Percentiles rank a stretch among this genome's conserved stretches.
These are phyloP conservation scores for Fusarium incarnatum DNA, from an alignment of 2,329 filamentous ascomycete species.

Conservation along the genomic window DNA sequence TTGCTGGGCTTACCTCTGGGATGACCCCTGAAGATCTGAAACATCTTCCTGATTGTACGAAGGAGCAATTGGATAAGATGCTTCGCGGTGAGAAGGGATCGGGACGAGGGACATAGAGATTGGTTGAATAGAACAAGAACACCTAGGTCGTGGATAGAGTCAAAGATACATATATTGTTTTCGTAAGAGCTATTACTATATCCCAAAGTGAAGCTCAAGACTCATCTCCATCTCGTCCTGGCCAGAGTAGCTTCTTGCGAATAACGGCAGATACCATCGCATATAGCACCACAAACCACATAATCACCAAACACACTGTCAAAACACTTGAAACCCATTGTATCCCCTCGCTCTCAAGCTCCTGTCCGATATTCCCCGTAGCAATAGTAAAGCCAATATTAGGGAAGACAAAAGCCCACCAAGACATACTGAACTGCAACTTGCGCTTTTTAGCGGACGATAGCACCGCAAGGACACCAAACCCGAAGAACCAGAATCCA, in stretches of 20 bases:
- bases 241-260: constrained; percentile 44
- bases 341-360: constrained; percentile 41
- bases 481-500: constrained; percentile 45
- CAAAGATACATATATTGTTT: not conserved
- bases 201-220: not conserved
- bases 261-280: constrained; percentile 37
- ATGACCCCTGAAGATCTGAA: not conserved
- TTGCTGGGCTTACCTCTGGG: not conserved
- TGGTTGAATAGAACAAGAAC: not conserved
- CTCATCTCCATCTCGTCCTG: constrained; percentile 43
- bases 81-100: not conserved
- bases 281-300: constrained; percentile 44
- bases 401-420: constrained; percentile 48
- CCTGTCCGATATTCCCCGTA: constrained; percentile 41
- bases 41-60: not conserved
- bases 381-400: constrained; percentile 46
- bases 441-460: constrained; percentile 25
- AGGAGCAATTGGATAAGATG: not conserved
- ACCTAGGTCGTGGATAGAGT: not conserved
- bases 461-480: constrained; percentile 41
- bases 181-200: not conserved
- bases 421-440: constrained; percentile 44
- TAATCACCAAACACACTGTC: constrained; percentile 35
- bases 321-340: constrained; percentile 43
- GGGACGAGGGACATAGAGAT: not conserved